These are phyloP conservation scores for Verticillium dahliae DNA, from an alignment of 2,329 filamentous ascomycete genomes.

Conservation along the genomic window DNA sequence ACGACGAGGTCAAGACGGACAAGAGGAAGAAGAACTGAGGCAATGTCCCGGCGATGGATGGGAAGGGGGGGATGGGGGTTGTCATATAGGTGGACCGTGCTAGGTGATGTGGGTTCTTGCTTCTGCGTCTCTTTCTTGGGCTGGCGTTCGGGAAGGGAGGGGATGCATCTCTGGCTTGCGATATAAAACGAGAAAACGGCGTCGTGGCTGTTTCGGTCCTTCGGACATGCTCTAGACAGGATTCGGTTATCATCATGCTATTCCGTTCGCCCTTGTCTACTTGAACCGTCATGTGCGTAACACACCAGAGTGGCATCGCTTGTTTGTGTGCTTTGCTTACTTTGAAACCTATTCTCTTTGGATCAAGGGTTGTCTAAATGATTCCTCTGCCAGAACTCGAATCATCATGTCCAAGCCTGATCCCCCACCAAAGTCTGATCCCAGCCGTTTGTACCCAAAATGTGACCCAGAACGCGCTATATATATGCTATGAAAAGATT, in stretches of 20 bases:
- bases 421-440: neutral
- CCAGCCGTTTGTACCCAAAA: neutral
- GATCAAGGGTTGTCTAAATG: neutral
- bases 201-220: neutral
- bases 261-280: neutral
- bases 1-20: conserved; percentile 34
- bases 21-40: conserved; percentile 5
- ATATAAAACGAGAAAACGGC: neutral
- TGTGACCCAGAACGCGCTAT: neutral
- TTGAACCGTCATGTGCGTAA: too few species aligned
- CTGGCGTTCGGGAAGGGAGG: neutral
- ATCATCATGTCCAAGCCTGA: neutral
- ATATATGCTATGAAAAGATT: neutral
- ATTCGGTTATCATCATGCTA: neutral
- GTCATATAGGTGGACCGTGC: too few species aligned
- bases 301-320: too few species aligned
- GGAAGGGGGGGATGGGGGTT: neutral
- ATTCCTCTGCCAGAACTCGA: neutral
- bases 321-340: neutral
- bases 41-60: neutral
- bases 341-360: neutral
- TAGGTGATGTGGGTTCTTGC: too few species aligned
- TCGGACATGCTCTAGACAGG: neutral
- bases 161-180: neutral
- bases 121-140: neutral